phyloP scores from a whole-genome alignment of 495 filamentous ascomycete genomes.

The Tuber melanosporum region DNA sequence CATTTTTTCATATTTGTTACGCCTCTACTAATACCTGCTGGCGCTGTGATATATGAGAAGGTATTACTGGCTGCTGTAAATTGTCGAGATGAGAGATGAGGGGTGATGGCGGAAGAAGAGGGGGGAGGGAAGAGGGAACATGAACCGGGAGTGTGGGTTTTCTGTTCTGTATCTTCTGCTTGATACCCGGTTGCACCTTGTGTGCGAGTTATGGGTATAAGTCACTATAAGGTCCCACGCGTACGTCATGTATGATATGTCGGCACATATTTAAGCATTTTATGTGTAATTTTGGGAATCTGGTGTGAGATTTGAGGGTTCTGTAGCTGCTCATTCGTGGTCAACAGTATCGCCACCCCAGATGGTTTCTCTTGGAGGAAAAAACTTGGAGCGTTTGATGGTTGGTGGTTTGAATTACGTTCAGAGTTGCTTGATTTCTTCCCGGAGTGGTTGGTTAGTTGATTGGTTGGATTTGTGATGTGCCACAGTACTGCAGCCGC shows the following conservation, averaged over 20 bases:
- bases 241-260: neutral
- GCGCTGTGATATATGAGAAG: neutral
- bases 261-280: constrained; percentile 1
- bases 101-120: neutral
- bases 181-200: neutral
- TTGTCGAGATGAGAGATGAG: neutral
- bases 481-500: neutral
- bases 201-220: neutral
- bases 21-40: neutral
- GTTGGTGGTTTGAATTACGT: constrained; percentile 3
- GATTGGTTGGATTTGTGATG: neutral
- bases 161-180: neutral
- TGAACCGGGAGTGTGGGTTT: neutral
- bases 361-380: neutral
- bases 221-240: neutral
- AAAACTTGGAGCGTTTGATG: neutral
- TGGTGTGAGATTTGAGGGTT: neutral
- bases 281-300: constrained; percentile 5
- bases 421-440: neutral
- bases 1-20: neutral
- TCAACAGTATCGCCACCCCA: neutral
- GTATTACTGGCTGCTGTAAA: neutral
- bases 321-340: neutral
- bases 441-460: neutral
- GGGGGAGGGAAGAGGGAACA: neutral